phyloP scores from a whole-genome alignment of 2,329 filamentous ascomycete species.

The Aspergillus sp. region DNA sequence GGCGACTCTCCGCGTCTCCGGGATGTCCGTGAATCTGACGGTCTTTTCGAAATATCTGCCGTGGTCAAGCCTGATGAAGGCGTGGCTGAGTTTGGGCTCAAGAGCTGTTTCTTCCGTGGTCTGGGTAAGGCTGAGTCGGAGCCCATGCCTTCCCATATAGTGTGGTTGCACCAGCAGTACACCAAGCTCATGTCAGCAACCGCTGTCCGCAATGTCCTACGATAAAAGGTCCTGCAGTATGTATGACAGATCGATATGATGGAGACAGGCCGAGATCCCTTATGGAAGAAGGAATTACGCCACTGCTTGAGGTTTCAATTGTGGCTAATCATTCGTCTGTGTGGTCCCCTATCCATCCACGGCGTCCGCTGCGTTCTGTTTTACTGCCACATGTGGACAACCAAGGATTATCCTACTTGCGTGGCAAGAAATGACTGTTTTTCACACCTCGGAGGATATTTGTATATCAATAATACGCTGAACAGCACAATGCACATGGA shows the following conservation, averaged over 20 bases:
- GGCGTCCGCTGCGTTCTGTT: no score
- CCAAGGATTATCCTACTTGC: no score
- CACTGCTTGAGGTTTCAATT: no score
- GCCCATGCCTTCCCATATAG: conserved; percentile 40
- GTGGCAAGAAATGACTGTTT: no score
- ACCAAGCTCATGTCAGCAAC: conserved; percentile 50
- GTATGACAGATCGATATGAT: no score
- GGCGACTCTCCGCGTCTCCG: conserved; percentile 55
- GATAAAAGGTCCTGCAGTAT: conserved; percentile 6
- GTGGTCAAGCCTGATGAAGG: conserved; percentile 49
- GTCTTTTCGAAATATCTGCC: conserved; percentile 57
- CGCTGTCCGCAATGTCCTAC: conserved; percentile 26
- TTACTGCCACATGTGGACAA: background rate
- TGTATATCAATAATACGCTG: no score
- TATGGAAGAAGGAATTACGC: no score
- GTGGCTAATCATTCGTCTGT: no score
- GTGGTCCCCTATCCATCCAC: no score
- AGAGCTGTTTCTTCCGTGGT: conserved; percentile 55
- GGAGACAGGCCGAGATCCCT: no score
- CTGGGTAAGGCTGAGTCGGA: conserved; percentile 32
- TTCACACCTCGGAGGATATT: no score
- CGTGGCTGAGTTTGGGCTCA: conserved; percentile 55
- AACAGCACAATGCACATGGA: no score
- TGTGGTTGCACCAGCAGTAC: conserved; percentile 47
- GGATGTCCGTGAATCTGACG: conserved; percentile 51